Percentiles rank a stretch among this genome's conserved stretches.
phyloP scores from a whole-genome alignment of 2,329 filamentous ascomycete genomes.

The Diaporthe eres region DNA sequence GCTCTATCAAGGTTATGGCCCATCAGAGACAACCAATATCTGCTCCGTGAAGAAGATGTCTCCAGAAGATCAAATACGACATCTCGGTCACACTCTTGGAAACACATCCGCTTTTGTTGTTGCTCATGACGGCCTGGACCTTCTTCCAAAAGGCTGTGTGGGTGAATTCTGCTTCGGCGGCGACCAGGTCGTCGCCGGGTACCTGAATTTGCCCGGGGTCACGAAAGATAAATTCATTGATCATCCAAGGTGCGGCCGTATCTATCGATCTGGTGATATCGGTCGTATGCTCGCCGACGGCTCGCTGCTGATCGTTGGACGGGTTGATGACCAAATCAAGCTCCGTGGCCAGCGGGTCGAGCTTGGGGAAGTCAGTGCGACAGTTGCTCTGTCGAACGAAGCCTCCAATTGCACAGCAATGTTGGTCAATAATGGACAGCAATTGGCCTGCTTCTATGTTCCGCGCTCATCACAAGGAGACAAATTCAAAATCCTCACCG shows the following conservation, averaged over 20 bases:
- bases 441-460: conserved; percentile 80
- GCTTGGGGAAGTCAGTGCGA: conserved; percentile 79
- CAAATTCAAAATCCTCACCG: conserved; percentile 55
- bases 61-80: conserved; percentile 72
- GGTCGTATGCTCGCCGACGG: conserved; percentile 85
- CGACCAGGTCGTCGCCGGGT: conserved; percentile 83
- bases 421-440: conserved; percentile 61
- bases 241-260: conserved; percentile 76
- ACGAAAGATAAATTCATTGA: conserved; percentile 77
- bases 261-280: conserved; percentile 88
- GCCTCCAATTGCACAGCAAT: conserved; percentile 77
- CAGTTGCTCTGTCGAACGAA: conserved; percentile 65
- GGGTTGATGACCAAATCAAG: conserved; percentile 86
- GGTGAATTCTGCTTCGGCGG: conserved; percentile 92
- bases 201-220: conserved; percentile 75
- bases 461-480: conserved; percentile 50
- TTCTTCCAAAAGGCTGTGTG: conserved; percentile 78
- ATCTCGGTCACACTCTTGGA: conserved; percentile 80
- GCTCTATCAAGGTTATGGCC: conserved; percentile 86
- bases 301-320: conserved; percentile 79
- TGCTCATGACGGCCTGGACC: conserved; percentile 57
- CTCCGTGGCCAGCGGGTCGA: conserved; percentile 86
- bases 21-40: conserved; percentile 90
- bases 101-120: conserved; percentile 84
- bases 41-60: conserved; percentile 80